phyloP scores from a whole-genome alignment of 2,329 filamentous ascomycete species.

The Pleoardoris graminearum region DNA sequence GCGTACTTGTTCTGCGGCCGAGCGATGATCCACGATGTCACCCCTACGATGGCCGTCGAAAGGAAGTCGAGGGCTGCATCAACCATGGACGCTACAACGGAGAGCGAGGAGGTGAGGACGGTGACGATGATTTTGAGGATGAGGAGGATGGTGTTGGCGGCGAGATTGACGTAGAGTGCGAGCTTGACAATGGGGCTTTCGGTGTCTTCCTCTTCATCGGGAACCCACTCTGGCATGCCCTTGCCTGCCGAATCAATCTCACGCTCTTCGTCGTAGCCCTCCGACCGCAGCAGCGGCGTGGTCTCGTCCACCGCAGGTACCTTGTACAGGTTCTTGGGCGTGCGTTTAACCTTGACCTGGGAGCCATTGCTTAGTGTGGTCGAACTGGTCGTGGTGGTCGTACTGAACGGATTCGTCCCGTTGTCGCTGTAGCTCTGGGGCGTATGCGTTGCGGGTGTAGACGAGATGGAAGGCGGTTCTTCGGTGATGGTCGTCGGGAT shows the following conservation, averaged over 20 bases:
- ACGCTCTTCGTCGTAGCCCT: conserved; percentile 49
- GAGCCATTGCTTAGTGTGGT: conserved; percentile 39
- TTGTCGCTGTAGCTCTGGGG: conserved; percentile 22
- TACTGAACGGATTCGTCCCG: conserved; percentile 18
- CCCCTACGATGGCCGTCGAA: conserved; percentile 79
- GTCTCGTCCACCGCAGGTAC: conserved; percentile 64
- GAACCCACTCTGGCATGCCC: conserved; percentile 69
- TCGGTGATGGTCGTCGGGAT: conserved; percentile 78
- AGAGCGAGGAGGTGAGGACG: conserved; percentile 76
- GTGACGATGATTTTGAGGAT: conserved; percentile 77
- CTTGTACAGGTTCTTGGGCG: conserved; percentile 84
- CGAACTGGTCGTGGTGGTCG: conserved; percentile 32
- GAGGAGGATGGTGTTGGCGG: conserved; percentile 75
- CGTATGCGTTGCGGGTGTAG: conserved; percentile 21
- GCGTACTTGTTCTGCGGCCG: conserved; percentile 69
- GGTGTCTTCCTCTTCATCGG: conserved; percentile 72
- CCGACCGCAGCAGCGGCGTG: conserved; percentile 60
- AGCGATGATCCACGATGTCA: conserved; percentile 73
- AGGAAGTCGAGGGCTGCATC: conserved; percentile 81
- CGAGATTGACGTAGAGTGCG: conserved; percentile 84
- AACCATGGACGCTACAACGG: conserved; percentile 77
- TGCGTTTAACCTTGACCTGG: conserved; percentile 50
- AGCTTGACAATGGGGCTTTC: conserved; percentile 76
- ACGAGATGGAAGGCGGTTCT: conserved; percentile 48
- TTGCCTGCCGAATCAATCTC: conserved; percentile 49